These are phyloP conservation scores for Acer negundo DNA, from an alignment of 345 rosid species.

Conservation along the genomic window DNA sequence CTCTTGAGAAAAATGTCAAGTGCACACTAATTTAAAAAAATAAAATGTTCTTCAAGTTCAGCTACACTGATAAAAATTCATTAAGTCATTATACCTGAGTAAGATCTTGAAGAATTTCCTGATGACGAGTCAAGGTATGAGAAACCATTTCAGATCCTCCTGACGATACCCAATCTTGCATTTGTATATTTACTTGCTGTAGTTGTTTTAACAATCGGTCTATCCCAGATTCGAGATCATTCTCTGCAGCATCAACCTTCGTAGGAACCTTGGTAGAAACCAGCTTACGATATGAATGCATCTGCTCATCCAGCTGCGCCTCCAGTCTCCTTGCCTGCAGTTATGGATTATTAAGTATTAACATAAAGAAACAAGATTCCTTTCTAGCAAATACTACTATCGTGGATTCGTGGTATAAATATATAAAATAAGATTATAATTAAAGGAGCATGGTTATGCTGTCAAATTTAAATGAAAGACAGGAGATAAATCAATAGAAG, in stretches of 20 bases:
- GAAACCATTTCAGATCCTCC: conserved; percentile 99
- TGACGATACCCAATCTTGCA: conserved; percentile 97
- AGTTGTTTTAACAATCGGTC: conserved; percentile 69
- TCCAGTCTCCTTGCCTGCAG: conserved; percentile 92
- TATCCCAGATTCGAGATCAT: conserved; percentile 78
- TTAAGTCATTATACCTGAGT: conserved; percentile 60
- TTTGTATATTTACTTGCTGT: conserved; percentile 80
- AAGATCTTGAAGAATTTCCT: conserved; percentile 93
- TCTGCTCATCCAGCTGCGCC: conserved; percentile 98
- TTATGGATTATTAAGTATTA: background rate
- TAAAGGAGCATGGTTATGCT: background rate
- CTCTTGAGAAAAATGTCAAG: background rate
- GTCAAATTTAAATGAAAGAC: background rate
- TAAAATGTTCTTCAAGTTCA: background rate
- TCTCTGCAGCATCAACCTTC: conserved; percentile 63
- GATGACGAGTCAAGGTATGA: conserved; percentile 95
- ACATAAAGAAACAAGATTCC: background rate
- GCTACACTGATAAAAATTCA: background rate
- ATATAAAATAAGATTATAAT: background rate
- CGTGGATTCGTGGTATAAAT: background rate
- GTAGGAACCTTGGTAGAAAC: conserved; percentile 69
- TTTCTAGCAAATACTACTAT: background rate
- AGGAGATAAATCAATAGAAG: background rate
- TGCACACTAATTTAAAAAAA: background rate
- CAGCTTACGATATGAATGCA: conserved; percentile 83